A percentile compares a stretch with the other conserved stretches of the same genome.
Evolutionary conservation across 148 eudicot species (phyloP).

Genomic region (Rhododendron kiyosumense): DNA sequence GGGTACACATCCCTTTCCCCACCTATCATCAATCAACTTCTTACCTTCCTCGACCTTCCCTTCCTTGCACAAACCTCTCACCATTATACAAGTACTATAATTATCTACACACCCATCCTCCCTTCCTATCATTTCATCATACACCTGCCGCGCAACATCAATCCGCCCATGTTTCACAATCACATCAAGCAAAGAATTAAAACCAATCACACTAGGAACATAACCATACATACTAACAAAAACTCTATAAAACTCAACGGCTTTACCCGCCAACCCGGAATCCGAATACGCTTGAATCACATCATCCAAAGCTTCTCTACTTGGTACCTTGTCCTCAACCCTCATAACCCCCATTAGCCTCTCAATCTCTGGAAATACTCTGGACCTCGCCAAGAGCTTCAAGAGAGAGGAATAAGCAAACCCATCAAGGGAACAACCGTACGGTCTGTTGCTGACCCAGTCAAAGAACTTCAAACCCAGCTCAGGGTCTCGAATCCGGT

Average conservation of each 20-base stretch:
- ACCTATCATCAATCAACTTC: conserved; percentile 72
- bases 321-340: conserved; percentile 42
- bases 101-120: conserved; percentile 49
- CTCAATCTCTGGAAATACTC: conserved; percentile 57
- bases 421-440: conserved; percentile 57
- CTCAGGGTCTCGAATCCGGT: conserved; percentile 47
- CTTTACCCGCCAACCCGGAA: conserved; percentile 56
- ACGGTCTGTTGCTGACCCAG: conserved; percentile 45
- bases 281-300: conserved; percentile 58
- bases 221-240: conserved; percentile 21
- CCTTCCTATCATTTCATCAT: conserved; percentile 62
- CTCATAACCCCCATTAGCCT: conserved; percentile 41
- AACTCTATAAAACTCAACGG: conserved; percentile 44
- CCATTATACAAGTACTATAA: conserved; percentile 72
- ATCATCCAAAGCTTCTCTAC: conserved; percentile 48
- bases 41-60: conserved; percentile 74
- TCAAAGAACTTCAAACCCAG: conserved; percentile 72
- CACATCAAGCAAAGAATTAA: conserved; percentile 64
- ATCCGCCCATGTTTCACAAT: conserved; percentile 40
- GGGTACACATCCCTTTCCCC: conserved; percentile 79
- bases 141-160: conserved; percentile 43
- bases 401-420: conserved; percentile 75
- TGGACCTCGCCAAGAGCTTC: conserved; percentile 56
- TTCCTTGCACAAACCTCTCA: conserved; percentile 63
- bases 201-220: conserved; percentile 55